phyloP scores from a whole-genome alignment of 495 filamentous ascomycete species.

The Letharia columbiana region DNA sequence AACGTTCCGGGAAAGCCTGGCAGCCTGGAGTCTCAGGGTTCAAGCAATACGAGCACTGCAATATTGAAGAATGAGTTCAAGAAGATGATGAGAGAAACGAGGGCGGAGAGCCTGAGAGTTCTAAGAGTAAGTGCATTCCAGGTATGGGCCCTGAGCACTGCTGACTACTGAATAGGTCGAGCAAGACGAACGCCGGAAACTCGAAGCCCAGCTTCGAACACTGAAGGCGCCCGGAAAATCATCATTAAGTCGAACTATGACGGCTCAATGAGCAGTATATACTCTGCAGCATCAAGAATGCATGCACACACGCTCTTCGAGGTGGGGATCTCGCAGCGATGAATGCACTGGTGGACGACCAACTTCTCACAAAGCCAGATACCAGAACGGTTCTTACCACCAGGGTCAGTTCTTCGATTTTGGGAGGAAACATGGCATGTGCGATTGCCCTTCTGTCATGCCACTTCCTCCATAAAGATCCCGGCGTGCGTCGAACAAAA shows the following conservation, averaged over 20 bases:
- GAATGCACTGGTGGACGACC: not conserved
- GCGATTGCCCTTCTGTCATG: not conserved
- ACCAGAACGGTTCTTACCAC: not conserved
- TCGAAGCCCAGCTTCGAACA: constrained; percentile 51
- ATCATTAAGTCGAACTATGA: constrained; percentile 41
- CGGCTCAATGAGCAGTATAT: constrained; percentile 34
- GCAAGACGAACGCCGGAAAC: constrained; percentile 60
- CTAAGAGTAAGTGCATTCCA: constrained; percentile 49
- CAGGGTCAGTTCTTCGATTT: not conserved
- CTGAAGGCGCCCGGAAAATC: constrained; percentile 47
- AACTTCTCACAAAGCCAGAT: not conserved
- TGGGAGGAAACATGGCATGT: not conserved
- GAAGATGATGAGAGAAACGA: constrained; percentile 83
- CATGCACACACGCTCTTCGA: not conserved
- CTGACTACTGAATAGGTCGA: constrained; percentile 43
- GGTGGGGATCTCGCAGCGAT: not conserved
- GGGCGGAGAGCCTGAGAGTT: constrained; percentile 59
- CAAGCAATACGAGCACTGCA: constrained; percentile 54
- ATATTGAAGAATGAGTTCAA: constrained; percentile 76
- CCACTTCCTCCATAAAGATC: not conserved
- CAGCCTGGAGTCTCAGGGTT: constrained; percentile 37
- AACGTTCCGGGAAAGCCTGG: constrained; percentile 43
- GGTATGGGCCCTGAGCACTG: constrained; percentile 6
- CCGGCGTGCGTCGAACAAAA: not conserved
- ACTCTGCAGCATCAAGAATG: not conserved